Evolutionary conservation across 305 asterid species (phyloP), one percentile per base, ranked within the genome.

Genomic region (Fraxinus nigra): DNA sequence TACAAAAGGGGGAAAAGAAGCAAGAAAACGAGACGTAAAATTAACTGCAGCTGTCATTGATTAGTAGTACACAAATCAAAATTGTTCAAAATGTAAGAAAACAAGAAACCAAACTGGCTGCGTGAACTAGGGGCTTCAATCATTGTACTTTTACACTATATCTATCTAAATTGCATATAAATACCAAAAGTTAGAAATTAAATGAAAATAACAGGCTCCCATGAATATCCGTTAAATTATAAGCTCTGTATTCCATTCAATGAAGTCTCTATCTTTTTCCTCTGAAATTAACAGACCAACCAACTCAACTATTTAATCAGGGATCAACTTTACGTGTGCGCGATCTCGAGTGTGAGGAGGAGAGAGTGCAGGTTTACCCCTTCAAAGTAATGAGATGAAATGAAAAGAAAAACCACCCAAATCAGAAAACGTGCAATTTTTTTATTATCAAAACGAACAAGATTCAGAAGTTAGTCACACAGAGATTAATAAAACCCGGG

Each of bases 401-500:
- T 18, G 65, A 14, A 48, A 48, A 48, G 4, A 14, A 16, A 59
- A 56, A 1, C 14, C 16, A 1, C 14, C 16, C 28, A 24, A 61
- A 61, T 61, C 13, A 61, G 30, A 28, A 67, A 28, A 67, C 22
- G 37, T 67, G 38, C 74, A 26, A 9, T 43, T 43, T 48, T 46
- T 67, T 48, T 46, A 24, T 37, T 1, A 67, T 67, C 37, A 28
- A 67, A 67, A 67, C 8, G 33, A 67, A 67, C 38, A 67, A 67
- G 35, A 67, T 28, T 67, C 74, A 28, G 48, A 46, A 16, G 35
- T 46, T 30, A 69, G 3, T 13, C 65, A 14, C 26, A 38, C 63
- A 4, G 67, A 56, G 11, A 70, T n/a, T 0, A 56, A 75, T 37
- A 67, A 84, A 82, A 3, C 84, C 77, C 79, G 11, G 34, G 28